Conservation (phyloP, 306 rosid genomes). For the Rubus parviflorus region DNA sequence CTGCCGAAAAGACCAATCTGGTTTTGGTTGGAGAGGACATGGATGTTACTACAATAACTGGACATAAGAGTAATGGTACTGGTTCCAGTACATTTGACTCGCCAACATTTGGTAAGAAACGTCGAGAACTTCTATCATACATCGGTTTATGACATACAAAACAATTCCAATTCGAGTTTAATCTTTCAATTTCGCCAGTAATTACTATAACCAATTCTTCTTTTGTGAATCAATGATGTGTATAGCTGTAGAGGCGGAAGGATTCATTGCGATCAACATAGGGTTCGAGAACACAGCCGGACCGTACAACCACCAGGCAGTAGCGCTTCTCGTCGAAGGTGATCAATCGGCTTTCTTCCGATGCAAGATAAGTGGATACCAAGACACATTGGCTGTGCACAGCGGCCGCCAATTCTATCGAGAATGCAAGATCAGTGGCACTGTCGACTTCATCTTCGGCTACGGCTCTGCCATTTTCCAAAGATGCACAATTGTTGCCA, state of each 20-base stretch:
- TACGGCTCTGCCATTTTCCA: conserved; percentile 11
- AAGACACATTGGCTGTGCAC: conserved; percentile 2
- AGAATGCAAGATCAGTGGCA: conserved; percentile 19
- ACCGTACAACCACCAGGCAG: not conserved
- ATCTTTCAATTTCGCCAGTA: no score
- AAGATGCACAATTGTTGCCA: not conserved
- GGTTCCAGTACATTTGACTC: not conserved
- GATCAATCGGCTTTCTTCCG: conserved; percentile 8
- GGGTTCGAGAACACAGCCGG: conserved; percentile 23
- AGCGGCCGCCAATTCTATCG: conserved; percentile 2
- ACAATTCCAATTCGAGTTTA: no score
- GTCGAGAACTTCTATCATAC: no score
- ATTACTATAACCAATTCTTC: not conserved
- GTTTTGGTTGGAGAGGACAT: conserved; percentile 22
- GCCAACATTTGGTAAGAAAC: conserved; percentile 17
- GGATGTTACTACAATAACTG: conserved; percentile 6
- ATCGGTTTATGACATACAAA: no score
- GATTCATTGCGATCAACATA: conserved; percentile 10
- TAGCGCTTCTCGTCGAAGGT: not conserved
- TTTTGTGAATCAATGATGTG: not conserved
- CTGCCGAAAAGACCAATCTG: not conserved
- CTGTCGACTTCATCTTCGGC: conserved; percentile 18
- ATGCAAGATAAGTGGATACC: conserved; percentile 15
- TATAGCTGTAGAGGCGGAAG: not conserved
- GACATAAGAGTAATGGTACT: not conserved